Base-by-base conservation (phyloP, 2,329 filamentous ascomycete genomes). In the Aspergillus tanneri region DNA sequence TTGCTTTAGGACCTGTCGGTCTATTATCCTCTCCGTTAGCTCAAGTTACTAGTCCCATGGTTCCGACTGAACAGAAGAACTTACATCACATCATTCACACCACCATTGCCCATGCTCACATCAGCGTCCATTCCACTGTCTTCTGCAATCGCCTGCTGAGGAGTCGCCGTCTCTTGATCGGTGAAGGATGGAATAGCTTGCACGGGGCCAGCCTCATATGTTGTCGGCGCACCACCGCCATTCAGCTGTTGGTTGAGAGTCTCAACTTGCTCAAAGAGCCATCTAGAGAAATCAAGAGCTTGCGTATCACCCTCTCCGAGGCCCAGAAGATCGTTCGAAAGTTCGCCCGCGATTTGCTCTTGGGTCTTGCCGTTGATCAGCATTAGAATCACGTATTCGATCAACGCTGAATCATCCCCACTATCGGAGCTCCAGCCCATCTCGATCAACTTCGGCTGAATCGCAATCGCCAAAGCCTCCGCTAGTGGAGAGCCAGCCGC, bases 321-420 rank as follows among this genome's bases (percentile, higher is more conserved):
- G 48, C 84, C 84, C 2, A 99, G 81, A 34, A 99, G 80, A 61
- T 99, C 93, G 56, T 85, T 87, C 1, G 91, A 87, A 11, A 99
- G 83, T 68, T 99, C 93, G 35, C 82, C 77, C 8, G 90, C 87
- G 57, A 99, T 92, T 67, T 96, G 87, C 42, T 91, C 84, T 67
- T 95, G 86, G 3, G 87, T 90, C 72, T 96, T 96, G 62, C 91
- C 90, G 72, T 96, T 97, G 54, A 89, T 89, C 24, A 99, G 82
- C 92, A 97, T 96, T 55, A 97, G 83, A 50, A 97, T 87, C 58
- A 99, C 93, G 74, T 97, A 99, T 74, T 99, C 93, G 50, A 90
- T 86, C 50, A 99, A 82, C 28, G 90, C 88, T 19, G 86, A 85
- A 69, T 92, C 90, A 63, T 84, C 82, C 60, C 89, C 87, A 53